Conservation (phyloP, 331 rosid species). For the Malus hybrid region DNA sequence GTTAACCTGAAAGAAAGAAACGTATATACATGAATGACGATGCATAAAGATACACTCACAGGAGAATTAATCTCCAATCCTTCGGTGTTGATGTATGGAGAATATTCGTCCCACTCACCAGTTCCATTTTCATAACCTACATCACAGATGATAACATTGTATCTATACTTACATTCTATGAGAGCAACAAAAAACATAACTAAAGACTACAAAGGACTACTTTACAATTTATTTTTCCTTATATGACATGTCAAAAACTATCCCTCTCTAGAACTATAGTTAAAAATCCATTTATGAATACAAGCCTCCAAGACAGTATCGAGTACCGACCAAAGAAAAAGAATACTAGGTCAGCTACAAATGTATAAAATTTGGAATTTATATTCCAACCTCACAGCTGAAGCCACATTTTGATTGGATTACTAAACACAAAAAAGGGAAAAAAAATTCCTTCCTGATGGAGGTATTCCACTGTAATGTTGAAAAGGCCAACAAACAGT, state of each 20-base stretch:
- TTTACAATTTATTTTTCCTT: neutral
- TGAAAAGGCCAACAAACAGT: neutral
- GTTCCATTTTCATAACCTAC: slow-evolving; percentile 61
- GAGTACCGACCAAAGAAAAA: neutral
- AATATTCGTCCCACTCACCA: slow-evolving; percentile 80
- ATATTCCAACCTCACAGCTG: neutral
- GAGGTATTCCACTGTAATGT: neutral
- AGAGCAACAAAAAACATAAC: neutral
- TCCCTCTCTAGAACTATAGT: neutral
- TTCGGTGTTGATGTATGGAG: slow-evolving; percentile 60
- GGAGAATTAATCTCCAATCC: slow-evolving; percentile 79
- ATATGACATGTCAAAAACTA: neutral
- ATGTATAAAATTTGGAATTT: neutral
- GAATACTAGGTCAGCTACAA: neutral
- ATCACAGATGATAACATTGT: slow-evolving; percentile 10
- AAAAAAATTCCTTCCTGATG: neutral
- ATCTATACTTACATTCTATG: neutral
- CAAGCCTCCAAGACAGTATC: neutral
- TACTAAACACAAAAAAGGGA: neutral
- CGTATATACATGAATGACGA: neutral
- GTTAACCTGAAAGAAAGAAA: neutral
- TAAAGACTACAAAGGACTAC: neutral
- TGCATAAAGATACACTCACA: slow-evolving; percentile 41
- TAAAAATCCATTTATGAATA: neutral
- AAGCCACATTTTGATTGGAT: neutral